phyloP scores from a whole-genome alignment of 2,329 filamentous ascomycete genomes.

The Exophiala mesophila region DNA sequence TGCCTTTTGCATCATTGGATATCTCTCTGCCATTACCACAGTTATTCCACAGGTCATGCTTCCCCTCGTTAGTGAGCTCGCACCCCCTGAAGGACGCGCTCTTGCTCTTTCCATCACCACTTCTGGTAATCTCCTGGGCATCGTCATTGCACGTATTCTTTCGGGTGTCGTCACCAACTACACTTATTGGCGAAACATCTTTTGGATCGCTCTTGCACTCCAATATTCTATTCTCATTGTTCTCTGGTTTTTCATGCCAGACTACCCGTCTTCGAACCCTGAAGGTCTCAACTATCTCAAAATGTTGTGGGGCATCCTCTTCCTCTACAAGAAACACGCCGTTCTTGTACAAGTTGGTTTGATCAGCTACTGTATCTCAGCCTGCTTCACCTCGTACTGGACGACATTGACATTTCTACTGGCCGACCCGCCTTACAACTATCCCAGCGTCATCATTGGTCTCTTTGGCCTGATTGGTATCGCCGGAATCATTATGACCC shows the following conservation, averaged over 20 bases:
- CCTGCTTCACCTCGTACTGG: slow-evolving; percentile 64
- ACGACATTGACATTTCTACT: slow-evolving; percentile 77
- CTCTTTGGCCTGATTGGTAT: slow-evolving; percentile 76
- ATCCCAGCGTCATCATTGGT: slow-evolving; percentile 63
- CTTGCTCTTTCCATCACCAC: slow-evolving; percentile 68
- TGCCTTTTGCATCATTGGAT: slow-evolving; percentile 65
- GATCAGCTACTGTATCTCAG: slow-evolving; percentile 58
- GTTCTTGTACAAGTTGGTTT: slow-evolving; percentile 65
- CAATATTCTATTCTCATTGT: slow-evolving; percentile 63
- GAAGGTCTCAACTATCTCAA: slow-evolving; percentile 36
- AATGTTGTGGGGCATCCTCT: slow-evolving; percentile 62
- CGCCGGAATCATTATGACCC: slow-evolving; percentile 61
- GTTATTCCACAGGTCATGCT: slow-evolving; percentile 79
- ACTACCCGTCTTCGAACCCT: slow-evolving; percentile 72
- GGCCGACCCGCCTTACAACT: slow-evolving; percentile 63
- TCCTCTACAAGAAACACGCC: slow-evolving; percentile 61
- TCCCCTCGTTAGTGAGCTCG: slow-evolving; percentile 72
- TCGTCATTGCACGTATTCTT: slow-evolving; percentile 70
- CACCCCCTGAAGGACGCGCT: slow-evolving; percentile 63
- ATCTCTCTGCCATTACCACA: slow-evolving; percentile 69
- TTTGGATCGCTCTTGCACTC: slow-evolving; percentile 69
- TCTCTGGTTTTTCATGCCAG: slow-evolving; percentile 71
- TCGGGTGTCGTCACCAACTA: slow-evolving; percentile 71
- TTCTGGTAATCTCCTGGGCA: slow-evolving; percentile 68
- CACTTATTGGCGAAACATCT: slow-evolving; percentile 69